These are phyloP conservation scores for Fusarium burgessii DNA, from an alignment of 2,329 filamentous ascomycete species.

Conservation along the genomic window DNA sequence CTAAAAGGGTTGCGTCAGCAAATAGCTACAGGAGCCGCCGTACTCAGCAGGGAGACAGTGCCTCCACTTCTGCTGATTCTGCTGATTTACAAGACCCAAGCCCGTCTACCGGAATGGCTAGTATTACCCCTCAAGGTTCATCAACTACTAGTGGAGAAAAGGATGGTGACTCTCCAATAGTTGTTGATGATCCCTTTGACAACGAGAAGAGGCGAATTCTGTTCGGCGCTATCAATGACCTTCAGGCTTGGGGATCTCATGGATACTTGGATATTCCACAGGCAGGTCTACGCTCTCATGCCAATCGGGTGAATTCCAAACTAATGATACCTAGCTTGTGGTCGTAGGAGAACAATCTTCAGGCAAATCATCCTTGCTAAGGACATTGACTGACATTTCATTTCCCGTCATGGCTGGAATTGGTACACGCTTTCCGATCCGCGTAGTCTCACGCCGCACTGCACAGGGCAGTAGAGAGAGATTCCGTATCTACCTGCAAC, in stretches of 20 bases:
- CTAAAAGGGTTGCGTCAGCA: not conserved
- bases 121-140: not conserved
- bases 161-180: not conserved
- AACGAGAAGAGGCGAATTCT: not conserved
- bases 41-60: not conserved
- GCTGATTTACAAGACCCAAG: not conserved
- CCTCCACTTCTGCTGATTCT: not conserved
- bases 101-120: not conserved
- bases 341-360: not conserved
- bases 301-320: not conserved
- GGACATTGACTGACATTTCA: not conserved
- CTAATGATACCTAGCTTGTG: not conserved
- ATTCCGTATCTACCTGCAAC: not conserved
- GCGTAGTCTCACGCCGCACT: not conserved
- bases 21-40: not conserved
- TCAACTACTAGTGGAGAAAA: not conserved
- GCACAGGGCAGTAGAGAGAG: not conserved
- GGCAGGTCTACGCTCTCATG: not conserved
- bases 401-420: not conserved
- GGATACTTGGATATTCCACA: not conserved
- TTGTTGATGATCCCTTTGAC: not conserved
- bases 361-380: not conserved
- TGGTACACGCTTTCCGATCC: slow-evolving; percentile 1
- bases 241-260: not conserved
- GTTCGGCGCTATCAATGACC: not conserved